These are phyloP conservation scores for Crotalaria pallida DNA, from an alignment of 306 rosid genomes.

Conservation along the genomic window DNA sequence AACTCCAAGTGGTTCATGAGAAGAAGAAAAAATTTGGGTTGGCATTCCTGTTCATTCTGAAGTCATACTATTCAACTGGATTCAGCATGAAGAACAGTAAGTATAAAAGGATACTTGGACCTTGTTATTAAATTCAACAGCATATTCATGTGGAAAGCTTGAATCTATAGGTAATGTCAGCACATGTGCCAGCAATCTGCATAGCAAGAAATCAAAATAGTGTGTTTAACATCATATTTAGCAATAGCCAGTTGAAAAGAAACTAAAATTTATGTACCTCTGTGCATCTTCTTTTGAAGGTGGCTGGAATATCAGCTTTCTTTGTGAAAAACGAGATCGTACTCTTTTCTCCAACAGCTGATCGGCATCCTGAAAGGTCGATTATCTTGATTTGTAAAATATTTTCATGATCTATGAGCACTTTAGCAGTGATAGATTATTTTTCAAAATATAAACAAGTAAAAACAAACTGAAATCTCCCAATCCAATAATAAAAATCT, in stretches of 20 bases:
- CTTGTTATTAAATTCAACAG: conserved; percentile 52
- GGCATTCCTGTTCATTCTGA: not conserved
- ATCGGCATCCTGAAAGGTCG: conserved; percentile 77
- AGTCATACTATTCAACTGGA: not conserved
- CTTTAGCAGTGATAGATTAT: not conserved
- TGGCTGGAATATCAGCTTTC: conserved; percentile 81
- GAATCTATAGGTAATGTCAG: conserved; percentile 64
- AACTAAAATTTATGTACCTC: conserved; percentile 38
- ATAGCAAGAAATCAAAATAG: conserved; percentile 25
- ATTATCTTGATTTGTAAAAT: conserved; percentile 5
- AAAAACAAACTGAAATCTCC: conserved; percentile 9
- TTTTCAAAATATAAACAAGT: not conserved
- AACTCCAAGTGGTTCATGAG: not conserved
- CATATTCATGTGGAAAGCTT: conserved; percentile 64
- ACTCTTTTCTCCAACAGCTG: conserved; percentile 93
- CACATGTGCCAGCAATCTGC: conserved; percentile 70
- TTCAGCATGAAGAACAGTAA: not conserved
- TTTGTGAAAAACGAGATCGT: conserved; percentile 90
- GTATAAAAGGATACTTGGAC: conserved; percentile 71
- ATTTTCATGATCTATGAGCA: conserved; percentile 13
- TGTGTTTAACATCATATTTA: conserved; percentile 7
- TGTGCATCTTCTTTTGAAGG: conserved; percentile 59
- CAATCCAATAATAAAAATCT: not conserved
- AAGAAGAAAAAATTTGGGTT: not conserved
- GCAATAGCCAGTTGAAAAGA: conserved; percentile 1